Evolutionary conservation across 169 alveolate genomes (phyloP).

Genomic region (Plasmodium gonderi): DNA sequence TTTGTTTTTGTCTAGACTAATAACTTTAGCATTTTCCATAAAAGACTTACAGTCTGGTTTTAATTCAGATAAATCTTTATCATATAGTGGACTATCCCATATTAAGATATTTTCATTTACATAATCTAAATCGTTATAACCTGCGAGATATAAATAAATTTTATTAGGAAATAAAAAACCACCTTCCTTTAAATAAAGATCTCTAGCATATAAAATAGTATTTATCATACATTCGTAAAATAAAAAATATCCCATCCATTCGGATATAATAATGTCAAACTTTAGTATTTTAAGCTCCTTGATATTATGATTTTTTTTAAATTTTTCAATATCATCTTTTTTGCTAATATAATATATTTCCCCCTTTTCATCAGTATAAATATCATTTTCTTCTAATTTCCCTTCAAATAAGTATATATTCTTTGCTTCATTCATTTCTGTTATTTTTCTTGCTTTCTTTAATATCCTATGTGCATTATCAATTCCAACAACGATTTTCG

Average conservation of each 20-base stretch:
- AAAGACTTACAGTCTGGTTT: conserved; percentile 71
- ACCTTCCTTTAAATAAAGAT: conserved; percentile 88
- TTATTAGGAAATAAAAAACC: conserved; percentile 94
- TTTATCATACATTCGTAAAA: conserved; percentile 97
- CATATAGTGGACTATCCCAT: conserved; percentile 90
- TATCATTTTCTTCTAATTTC: conserved; percentile 89
- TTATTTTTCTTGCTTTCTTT: conserved; percentile 87
- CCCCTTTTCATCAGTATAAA: conserved; percentile 78
- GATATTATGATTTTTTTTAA: conserved; percentile 93
- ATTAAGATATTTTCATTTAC: conserved; percentile 88
- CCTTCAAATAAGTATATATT: conserved; percentile 91
- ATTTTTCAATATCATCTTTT: conserved; percentile 75
- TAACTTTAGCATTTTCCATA: conserved; percentile 78
- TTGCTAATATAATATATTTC: conserved; percentile 86
- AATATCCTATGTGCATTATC: conserved; percentile 94
- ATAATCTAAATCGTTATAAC: conserved; percentile 94
- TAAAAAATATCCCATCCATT: conserved; percentile 98
- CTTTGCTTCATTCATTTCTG: conserved; percentile 95
- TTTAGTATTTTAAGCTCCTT: conserved; percentile 92
- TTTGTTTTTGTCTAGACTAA: conserved; percentile 69
- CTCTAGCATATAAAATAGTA: conserved; percentile 95
- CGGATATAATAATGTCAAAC: conserved; percentile 97
- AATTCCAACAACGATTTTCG: conserved; percentile 88
- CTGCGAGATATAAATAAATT: conserved; percentile 91
- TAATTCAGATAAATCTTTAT: conserved; percentile 76